Conservation (phyloP, 2,329 filamentous ascomycete genomes). For the Sarocladium brachiariae region DNA sequence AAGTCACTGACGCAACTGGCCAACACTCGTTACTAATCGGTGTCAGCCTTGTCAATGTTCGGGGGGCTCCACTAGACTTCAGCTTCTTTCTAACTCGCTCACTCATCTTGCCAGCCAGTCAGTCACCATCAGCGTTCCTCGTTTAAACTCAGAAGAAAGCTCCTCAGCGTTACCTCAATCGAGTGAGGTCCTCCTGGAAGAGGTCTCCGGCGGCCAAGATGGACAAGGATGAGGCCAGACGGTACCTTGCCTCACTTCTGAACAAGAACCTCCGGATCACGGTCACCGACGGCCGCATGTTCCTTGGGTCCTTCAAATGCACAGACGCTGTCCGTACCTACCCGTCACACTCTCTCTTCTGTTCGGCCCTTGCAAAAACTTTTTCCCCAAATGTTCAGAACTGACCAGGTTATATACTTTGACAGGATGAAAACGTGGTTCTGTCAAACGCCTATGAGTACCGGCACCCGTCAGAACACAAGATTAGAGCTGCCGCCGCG, state of each 20-base stretch:
- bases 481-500: slow-evolving; percentile 30
- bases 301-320: slow-evolving; percentile 87
- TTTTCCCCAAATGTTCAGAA: no score
- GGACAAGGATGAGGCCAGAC: slow-evolving; percentile 45
- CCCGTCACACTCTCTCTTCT: neutral
- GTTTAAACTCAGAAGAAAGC: no score
- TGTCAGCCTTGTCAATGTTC: neutral
- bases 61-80: neutral
- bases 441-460: slow-evolving; percentile 85
- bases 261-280: slow-evolving; percentile 74
- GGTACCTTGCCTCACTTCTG: slow-evolving; percentile 59
- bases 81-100: neutral
- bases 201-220: slow-evolving; percentile 20
- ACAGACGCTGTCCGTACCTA: slow-evolving; percentile 68
- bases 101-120: neutral
- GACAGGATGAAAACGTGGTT: slow-evolving; percentile 79
- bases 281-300: slow-evolving; percentile 78
- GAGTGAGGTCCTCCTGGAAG: neutral
- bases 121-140: no score
- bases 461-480: slow-evolving; percentile 58
- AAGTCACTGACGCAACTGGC: slow-evolving; percentile 7
- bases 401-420: no score
- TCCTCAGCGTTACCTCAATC: no score
- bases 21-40: neutral
- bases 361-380: neutral